These are phyloP conservation scores for Cyclotella choctawhatcheeana DNA, from an alignment of 108 stramenopile species.

Conservation along the genomic window DNA sequence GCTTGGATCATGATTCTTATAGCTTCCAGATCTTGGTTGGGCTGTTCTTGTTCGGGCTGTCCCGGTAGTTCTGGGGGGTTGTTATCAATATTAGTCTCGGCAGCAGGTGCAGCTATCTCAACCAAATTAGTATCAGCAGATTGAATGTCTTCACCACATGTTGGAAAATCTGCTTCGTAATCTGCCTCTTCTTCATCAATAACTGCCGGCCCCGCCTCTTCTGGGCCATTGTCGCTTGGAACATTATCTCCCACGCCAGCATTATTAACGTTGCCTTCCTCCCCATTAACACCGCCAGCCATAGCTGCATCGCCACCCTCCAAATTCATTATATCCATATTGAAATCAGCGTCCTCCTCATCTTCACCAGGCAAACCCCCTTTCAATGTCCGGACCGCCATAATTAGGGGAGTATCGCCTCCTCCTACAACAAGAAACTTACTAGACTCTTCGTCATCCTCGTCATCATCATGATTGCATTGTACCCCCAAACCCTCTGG, in stretches of 20 bases:
- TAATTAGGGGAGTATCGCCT: constrained; percentile 24
- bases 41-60: constrained; percentile 3
- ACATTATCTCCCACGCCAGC: not conserved
- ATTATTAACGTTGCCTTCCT: not conserved
- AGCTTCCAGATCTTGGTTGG: not conserved
- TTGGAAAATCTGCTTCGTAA: constrained; percentile 1
- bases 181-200: constrained; percentile 12
- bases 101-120: not conserved
- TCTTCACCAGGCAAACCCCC: constrained; percentile 12
- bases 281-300: not conserved
- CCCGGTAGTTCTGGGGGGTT: no score
- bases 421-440: not conserved
- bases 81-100: no score
- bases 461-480: constrained; percentile 3
- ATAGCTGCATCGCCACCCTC: constrained; percentile 3
- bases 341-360: not conserved
- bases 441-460: not conserved
- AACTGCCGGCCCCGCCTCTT: not conserved
- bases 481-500: not conserved
- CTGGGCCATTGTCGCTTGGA: not conserved
- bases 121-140: not conserved
- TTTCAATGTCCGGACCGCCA: constrained; percentile 17
- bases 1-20: constrained; percentile 2
- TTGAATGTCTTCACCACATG: no score
- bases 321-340: constrained; percentile 1